Conservation (phyloP, 805 yeast genomes). For the Saccharomycopsis fermentans region DNA sequence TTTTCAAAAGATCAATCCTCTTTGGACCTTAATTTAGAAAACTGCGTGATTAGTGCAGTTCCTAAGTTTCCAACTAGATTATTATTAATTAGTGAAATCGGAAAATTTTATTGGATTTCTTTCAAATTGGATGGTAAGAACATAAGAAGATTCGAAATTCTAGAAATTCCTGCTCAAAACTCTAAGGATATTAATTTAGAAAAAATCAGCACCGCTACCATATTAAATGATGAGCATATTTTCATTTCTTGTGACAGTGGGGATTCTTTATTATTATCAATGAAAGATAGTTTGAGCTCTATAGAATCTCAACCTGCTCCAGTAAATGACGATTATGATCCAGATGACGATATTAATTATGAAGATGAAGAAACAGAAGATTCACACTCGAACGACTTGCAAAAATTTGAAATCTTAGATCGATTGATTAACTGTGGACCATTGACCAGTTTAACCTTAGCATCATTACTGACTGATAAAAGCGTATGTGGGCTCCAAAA, state of each 20-base stretch:
- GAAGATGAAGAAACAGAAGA: conserved; percentile 15
- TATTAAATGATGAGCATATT: conserved; percentile 1
- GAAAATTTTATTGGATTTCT: conserved; percentile 15
- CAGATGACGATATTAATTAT: conserved; percentile 19
- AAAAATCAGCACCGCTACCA: conserved; percentile 3
- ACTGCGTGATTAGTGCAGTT: conserved; percentile 7
- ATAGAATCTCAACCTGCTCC: conserved; percentile 7
- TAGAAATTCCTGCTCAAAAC: not conserved
- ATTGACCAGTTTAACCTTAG: conserved; percentile 55
- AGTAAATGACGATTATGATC: conserved; percentile 11
- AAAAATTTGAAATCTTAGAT: conserved; percentile 35
- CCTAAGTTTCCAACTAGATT: conserved; percentile 5
- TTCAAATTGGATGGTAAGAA: conserved; percentile 17
- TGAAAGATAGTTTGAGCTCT: conserved; percentile 3
- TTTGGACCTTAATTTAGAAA: conserved; percentile 14
- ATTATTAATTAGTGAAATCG: conserved; percentile 11
- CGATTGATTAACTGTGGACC: conserved; percentile 62
- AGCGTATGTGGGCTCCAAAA: conserved; percentile 53
- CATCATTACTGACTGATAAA: conserved; percentile 44
- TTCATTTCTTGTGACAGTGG: conserved; percentile 15
- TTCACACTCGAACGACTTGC: not conserved
- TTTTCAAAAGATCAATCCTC: conserved; percentile 12
- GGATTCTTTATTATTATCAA: conserved; percentile 11
- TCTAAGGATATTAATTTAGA: conserved; percentile 1
- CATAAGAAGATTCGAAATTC: conserved; percentile 11